Evolutionary conservation across 2,329 filamentous ascomycete species (phyloP).

Genomic region (Thelonectria olida): DNA sequence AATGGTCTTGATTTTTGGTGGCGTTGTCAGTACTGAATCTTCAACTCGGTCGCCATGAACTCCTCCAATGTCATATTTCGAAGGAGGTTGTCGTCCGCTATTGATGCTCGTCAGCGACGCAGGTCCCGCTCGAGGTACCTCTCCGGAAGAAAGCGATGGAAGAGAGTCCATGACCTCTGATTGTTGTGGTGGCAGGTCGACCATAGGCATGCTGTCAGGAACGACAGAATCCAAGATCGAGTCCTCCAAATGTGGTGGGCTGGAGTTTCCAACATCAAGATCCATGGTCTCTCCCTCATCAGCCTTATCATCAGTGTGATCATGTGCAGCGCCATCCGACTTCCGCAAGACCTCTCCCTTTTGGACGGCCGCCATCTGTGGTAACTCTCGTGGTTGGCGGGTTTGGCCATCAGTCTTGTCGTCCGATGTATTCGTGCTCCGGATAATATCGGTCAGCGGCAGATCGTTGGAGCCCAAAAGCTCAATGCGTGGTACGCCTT

Average conservation of each 20-base stretch:
- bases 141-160: slow-evolving; percentile 1
- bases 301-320: neutral
- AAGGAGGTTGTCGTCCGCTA: slow-evolving; percentile 62
- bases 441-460: slow-evolving; percentile 34
- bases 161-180: slow-evolving; percentile 10
- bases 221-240: slow-evolving; percentile 29
- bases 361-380: slow-evolving; percentile 14
- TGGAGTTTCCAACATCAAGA: slow-evolving; percentile 14
- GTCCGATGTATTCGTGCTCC: slow-evolving; percentile 30
- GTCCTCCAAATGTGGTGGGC: slow-evolving; percentile 8
- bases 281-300: slow-evolving; percentile 15
- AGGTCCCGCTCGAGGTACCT: slow-evolving; percentile 23
- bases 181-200: slow-evolving; percentile 20
- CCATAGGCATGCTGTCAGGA: slow-evolving; percentile 34
- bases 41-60: slow-evolving; percentile 36
- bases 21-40: slow-evolving; percentile 31
- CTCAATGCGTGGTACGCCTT: slow-evolving; percentile 35
- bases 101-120: slow-evolving; percentile 49
- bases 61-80: slow-evolving; percentile 46
- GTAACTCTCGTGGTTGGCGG: slow-evolving; percentile 31
- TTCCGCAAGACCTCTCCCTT: neutral
- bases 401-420: slow-evolving; percentile 30
- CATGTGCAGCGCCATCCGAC: neutral
- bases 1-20: slow-evolving; percentile 23
- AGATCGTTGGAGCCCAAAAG: slow-evolving; percentile 27